Base-by-base conservation (phyloP, 768 basidiomycete species). In the Neoboletus magnificus region DNA sequence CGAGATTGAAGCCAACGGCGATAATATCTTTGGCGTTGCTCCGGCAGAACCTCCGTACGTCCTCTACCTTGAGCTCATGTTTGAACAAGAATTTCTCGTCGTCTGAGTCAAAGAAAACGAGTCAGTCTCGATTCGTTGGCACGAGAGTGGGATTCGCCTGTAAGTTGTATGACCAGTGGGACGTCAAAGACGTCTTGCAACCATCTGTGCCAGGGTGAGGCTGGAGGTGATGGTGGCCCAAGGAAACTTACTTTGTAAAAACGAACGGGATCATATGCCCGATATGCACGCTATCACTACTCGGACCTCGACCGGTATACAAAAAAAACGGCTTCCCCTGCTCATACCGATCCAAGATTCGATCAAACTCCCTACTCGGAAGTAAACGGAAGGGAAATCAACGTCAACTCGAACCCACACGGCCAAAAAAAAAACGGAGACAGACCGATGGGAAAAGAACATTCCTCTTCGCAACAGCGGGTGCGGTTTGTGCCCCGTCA, bases 71-170 rank as follows among this genome's bases (percentile, higher is more conserved):
- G 56, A 97, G 82, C 61, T 90, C 89, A 52, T 93, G 91, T 72
- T 98, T 96, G 82, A 99, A 97, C 45, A 99, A 73, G 78, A 98
- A 99, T 71, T 99, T 99, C 71, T 99, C 97, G 71, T 99, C 97
- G 66, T 99, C 97, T 92, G 62, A 39, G 8, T 12, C 35, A n/a
- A 12, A 20, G 22, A 0, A 22, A 36, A 18, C 39, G 18, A 46
- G 10, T 16, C 20, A 49, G 41, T 18, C 12, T 13, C 9, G 16
- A 36, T 57, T 22, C 40, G 11, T 22, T 15, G 3, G 36, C 23
- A 20, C 15, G 35, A 33, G 42, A 42, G 22, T 18, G 27, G 48
- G 32, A 13, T 44, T 53, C 5, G 89, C 94, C 94, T 37, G 97
- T 99, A 2, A 99, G 82, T 71, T 99, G 97, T 54, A 99, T 79